phyloP scores from a whole-genome alignment of 805 yeast species.

The Yamadazyma olivae region DNA sequence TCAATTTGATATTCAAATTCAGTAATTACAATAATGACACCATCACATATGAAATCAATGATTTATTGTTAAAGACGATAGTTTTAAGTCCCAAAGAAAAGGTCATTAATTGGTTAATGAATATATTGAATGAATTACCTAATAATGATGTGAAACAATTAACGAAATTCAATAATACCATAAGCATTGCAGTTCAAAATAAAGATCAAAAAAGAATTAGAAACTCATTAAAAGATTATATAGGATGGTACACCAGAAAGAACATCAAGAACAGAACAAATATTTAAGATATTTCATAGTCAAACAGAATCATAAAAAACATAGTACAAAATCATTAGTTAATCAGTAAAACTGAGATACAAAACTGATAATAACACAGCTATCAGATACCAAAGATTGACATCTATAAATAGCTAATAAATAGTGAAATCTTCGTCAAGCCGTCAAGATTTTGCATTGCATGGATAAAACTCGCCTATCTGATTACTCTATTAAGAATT shows the following conservation, averaged over 20 bases:
- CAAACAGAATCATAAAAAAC: too few relatives aligned
- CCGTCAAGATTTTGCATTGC: too few relatives aligned
- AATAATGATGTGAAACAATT: slow-evolving; percentile 67
- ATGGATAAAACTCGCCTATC: too few relatives aligned
- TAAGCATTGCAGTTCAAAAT: slow-evolving; percentile 58
- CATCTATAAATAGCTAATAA: too few relatives aligned
- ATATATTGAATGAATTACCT: slow-evolving; percentile 57
- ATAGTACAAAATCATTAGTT: too few relatives aligned
- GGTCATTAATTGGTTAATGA: slow-evolving; percentile 57
- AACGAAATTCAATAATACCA: slow-evolving; percentile 53
- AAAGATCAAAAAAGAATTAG: slow-evolving; percentile 75
- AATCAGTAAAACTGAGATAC: not conserved
- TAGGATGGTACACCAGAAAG: slow-evolving; percentile 79
- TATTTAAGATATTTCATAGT: not conserved
- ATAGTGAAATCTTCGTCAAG: too few relatives aligned
- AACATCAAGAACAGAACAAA: slow-evolving; percentile 46
- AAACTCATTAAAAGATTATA: slow-evolving; percentile 69
- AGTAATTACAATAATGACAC: slow-evolving; percentile 46
- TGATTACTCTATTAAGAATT: too few relatives aligned
- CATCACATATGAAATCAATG: slow-evolving; percentile 69
- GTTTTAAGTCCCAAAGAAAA: slow-evolving; percentile 46
- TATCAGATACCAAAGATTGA: not conserved
- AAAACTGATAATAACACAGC: not conserved
- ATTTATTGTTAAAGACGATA: slow-evolving; percentile 63
- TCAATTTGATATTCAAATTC: slow-evolving; percentile 69